phyloP scores from a whole-genome alignment of 257 asterid species.

The Catharanthus roseus region DNA sequence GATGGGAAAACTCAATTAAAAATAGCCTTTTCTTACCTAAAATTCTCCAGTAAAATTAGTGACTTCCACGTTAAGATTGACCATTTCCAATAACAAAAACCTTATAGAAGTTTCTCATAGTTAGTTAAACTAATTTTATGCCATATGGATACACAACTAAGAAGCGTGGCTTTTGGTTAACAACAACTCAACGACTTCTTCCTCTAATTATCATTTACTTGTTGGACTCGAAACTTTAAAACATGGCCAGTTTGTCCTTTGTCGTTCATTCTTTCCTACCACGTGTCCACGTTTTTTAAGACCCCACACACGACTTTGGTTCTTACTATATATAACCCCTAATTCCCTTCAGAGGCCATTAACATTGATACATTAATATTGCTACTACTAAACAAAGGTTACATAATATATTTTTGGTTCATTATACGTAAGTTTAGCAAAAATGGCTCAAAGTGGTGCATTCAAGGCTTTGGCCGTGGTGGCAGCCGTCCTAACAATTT shows the following conservation, averaged over 20 bases:
- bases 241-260: constrained; percentile 7
- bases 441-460: constrained; percentile 5
- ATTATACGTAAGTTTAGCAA: too few species aligned
- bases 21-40: neutral
- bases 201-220: constrained; percentile 2
- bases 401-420: neutral
- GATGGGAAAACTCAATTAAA: neutral
- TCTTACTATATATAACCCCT: neutral
- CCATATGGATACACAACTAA: neutral
- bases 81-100: neutral
- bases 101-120: neutral
- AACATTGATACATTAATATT: neutral
- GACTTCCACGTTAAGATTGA: neutral
- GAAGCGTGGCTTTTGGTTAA: neutral
- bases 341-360: neutral
- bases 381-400: neutral
- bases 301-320: constrained; percentile 4
- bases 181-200: neutral
- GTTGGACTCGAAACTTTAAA: neutral
- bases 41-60: neutral
- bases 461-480: constrained; percentile 2
- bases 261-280: neutral
- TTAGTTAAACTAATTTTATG: constrained; percentile 2
- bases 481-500: neutral
- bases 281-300: constrained; percentile 6